phyloP scores from a whole-genome alignment of 2,329 filamentous ascomycete genomes.

The Byssochlamys sp. region DNA sequence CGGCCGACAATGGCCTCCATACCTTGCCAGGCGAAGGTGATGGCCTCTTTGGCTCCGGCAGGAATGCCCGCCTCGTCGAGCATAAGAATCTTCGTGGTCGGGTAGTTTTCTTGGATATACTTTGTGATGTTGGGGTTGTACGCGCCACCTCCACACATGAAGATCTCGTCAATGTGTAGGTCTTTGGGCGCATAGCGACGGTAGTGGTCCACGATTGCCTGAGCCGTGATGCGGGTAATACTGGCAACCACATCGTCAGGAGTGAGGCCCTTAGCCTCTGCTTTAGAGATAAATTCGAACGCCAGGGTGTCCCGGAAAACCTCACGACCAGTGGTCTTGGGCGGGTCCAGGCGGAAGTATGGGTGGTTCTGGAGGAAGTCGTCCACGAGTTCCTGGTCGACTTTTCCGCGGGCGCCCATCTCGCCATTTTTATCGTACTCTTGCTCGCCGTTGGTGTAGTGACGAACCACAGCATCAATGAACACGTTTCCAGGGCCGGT shows the following conservation, averaged over 20 bases:
- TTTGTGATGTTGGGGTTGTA: slow-evolving; percentile 49
- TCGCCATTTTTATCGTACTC: slow-evolving; percentile 46
- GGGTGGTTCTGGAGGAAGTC: slow-evolving; percentile 38
- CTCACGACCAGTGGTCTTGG: slow-evolving; percentile 52
- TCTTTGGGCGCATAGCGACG: slow-evolving; percentile 40
- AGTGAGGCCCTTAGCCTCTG: slow-evolving; percentile 34
- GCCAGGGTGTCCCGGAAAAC: slow-evolving; percentile 51
- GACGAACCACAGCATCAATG: slow-evolving; percentile 48
- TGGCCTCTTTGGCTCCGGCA: slow-evolving; percentile 49
- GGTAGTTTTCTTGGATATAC: slow-evolving; percentile 44
- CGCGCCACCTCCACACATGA: slow-evolving; percentile 52
- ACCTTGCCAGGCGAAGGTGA: slow-evolving; percentile 52
- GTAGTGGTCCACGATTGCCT: slow-evolving; percentile 47
- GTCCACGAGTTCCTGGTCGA: slow-evolving; percentile 45
- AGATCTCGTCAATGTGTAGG: slow-evolving; percentile 45
- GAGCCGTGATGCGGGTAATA: slow-evolving; percentile 50
- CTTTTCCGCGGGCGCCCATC: slow-evolving; percentile 41
- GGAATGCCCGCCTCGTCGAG: slow-evolving; percentile 51
- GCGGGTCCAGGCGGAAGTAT: slow-evolving; percentile 44
- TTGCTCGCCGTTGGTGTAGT: slow-evolving; percentile 42
- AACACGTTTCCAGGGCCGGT: slow-evolving; percentile 49
- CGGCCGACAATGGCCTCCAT: slow-evolving; percentile 40
- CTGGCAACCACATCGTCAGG: slow-evolving; percentile 49
- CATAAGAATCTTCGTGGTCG: slow-evolving; percentile 43
- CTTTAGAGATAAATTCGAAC: slow-evolving; percentile 43